Evolutionary conservation across 768 basidiomycete genomes (phyloP).

Genomic region (Dendrothele bispora): DNA sequence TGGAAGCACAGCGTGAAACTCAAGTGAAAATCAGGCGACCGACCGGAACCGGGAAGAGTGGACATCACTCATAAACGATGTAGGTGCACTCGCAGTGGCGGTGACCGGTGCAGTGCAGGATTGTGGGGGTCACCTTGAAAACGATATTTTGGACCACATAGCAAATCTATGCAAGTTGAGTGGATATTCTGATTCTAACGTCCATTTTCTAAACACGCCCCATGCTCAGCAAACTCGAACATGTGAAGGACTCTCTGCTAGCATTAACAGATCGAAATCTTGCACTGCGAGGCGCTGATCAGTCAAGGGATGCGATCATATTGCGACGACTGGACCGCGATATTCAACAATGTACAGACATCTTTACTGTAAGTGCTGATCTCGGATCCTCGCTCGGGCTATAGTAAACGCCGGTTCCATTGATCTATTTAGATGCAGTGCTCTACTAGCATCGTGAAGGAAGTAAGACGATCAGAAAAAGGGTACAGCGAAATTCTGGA

Average conservation of each 20-base stretch:
- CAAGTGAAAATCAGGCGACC: constrained; percentile 9
- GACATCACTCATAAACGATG: constrained; percentile 13
- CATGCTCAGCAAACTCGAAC: not conserved
- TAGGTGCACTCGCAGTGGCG: constrained; percentile 11
- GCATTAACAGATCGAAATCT: not conserved
- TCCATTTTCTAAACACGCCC: not conserved
- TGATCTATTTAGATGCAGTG: constrained; percentile 10
- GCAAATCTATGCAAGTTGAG: constrained; percentile 17
- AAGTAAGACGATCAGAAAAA: not conserved
- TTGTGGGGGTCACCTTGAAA: constrained; percentile 9
- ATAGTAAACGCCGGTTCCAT: constrained; percentile 7
- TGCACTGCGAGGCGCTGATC: not conserved
- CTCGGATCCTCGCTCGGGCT: not conserved
- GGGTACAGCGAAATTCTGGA: constrained; percentile 11
- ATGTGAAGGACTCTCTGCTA: not conserved
- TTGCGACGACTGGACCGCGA: not conserved
- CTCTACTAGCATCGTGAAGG: not conserved
- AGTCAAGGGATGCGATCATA: not conserved
- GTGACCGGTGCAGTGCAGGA: constrained; percentile 14
- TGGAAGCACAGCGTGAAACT: not conserved
- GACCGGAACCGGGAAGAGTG: constrained; percentile 13
- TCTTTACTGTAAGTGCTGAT: constrained; percentile 14
- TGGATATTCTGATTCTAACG: not conserved
- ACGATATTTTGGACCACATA: constrained; percentile 15
- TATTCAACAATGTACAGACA: constrained; percentile 15